Evolutionary conservation across 495 filamentous ascomycete genomes (phyloP).

Genomic region (Darksidea phi): DNA sequence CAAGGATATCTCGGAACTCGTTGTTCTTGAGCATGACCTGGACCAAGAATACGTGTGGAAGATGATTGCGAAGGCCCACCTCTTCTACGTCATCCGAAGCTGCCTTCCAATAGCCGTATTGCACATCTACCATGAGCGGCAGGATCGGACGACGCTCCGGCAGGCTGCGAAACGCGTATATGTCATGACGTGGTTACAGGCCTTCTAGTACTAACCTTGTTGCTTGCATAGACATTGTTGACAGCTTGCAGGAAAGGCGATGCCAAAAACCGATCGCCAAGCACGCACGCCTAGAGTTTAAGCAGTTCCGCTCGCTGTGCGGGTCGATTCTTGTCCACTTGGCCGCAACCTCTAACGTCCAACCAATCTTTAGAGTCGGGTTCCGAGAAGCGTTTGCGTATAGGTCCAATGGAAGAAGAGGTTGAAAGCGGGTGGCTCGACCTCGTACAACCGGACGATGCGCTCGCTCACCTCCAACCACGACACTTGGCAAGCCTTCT

Average conservation of each 20-base stretch:
- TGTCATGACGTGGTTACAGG: too few species aligned
- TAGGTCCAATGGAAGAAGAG: neutral
- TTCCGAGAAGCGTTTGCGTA: neutral
- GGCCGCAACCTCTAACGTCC: neutral
- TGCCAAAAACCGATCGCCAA: neutral
- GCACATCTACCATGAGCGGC: too few species aligned
- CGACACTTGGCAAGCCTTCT: neutral
- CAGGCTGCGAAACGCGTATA: too few species aligned
- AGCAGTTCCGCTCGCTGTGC: neutral
- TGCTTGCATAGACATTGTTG: neutral
- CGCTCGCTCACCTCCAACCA: neutral
- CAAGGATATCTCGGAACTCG: too few species aligned
- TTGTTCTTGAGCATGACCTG: too few species aligned
- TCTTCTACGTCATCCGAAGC: too few species aligned
- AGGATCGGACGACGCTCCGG: too few species aligned
- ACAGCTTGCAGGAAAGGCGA: neutral
- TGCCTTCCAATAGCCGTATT: too few species aligned
- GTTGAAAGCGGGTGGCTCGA: neutral
- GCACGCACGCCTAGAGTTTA: neutral
- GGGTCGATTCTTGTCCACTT: neutral
- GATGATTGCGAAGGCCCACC: too few species aligned
- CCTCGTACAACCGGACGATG: neutral
- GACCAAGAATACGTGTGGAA: too few species aligned
- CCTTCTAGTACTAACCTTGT: too few species aligned
- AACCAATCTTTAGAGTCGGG: neutral